phyloP scores from a whole-genome alignment of 1,139 yeast species.

The Hemisphaericaspora lyxosophila region DNA sequence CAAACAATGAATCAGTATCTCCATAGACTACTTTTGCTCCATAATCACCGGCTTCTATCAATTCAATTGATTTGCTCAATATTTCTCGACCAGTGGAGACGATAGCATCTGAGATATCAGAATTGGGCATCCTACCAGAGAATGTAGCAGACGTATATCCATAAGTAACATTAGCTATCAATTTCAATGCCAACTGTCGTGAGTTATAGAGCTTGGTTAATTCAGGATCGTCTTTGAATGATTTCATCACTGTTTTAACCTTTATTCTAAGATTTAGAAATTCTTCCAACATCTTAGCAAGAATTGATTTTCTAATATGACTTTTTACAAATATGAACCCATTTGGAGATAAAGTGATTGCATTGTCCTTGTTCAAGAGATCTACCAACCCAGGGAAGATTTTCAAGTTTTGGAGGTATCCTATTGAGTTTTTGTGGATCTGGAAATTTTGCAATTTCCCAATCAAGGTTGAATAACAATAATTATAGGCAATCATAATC shows the following conservation, averaged over 20 bases:
- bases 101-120: conserved; percentile 92
- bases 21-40: conserved; percentile 96
- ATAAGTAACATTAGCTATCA: conserved; percentile 93
- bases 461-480: conserved; percentile 83
- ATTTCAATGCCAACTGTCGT: conserved; percentile 80
- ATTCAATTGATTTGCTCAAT: conserved; percentile 63
- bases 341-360: conserved; percentile 74
- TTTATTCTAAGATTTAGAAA: conserved; percentile 76
- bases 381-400: conserved; percentile 60
- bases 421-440: conserved; percentile 35
- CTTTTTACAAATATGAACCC: conserved; percentile 77
- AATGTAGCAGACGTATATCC: conserved; percentile 94
- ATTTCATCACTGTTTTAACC: conserved; percentile 71
- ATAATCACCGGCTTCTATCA: conserved; percentile 61
- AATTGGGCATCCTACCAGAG: conserved; percentile 96
- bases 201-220: conserved; percentile 64
- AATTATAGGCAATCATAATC: conserved; percentile 84
- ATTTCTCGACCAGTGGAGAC: conserved; percentile 91
- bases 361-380: conserved; percentile 48
- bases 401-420: conserved; percentile 41
- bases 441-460: conserved; percentile 64
- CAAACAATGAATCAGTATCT: conserved; percentile 92
- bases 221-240: conserved; percentile 43
- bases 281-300: conserved; percentile 84
- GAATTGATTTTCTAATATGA: conserved; percentile 62